Conservation (phyloP, 2,329 filamentous ascomycete genomes). For the Neofusicoccum sp. region DNA sequence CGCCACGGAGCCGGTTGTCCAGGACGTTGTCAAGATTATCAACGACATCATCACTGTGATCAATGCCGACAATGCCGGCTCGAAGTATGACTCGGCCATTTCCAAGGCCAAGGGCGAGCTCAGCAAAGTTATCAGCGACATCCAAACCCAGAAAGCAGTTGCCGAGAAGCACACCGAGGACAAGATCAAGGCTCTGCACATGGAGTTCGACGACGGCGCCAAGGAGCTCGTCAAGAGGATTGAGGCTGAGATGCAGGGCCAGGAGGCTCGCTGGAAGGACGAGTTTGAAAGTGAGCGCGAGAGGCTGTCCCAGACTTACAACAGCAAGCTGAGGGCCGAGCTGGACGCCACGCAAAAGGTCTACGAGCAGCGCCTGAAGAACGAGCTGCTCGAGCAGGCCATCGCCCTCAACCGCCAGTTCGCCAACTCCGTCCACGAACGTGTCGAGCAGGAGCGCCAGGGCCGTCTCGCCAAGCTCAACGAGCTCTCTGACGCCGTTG, state of each 20-base stretch:
- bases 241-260: conserved; percentile 77
- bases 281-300: conserved; percentile 90
- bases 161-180: conserved; percentile 72
- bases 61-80: conserved; percentile 79
- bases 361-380: conserved; percentile 79
- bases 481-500: conserved; percentile 75
- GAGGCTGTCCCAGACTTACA: conserved; percentile 75
- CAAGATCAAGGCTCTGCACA: conserved; percentile 70
- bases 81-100: conserved; percentile 77
- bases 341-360: conserved; percentile 78
- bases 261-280: conserved; percentile 80
- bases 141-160: conserved; percentile 70
- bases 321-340: conserved; percentile 76
- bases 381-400: conserved; percentile 87
- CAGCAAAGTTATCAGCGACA: conserved; percentile 74
- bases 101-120: conserved; percentile 85
- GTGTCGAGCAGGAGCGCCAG: conserved; percentile 86
- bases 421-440: conserved; percentile 72
- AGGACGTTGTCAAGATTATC: conserved; percentile 91
- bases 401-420: conserved; percentile 86
- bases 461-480: conserved; percentile 84
- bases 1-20: conserved; percentile 82
- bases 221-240: conserved; percentile 87
- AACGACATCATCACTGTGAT: conserved; percentile 95
- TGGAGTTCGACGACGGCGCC: conserved; percentile 84